Evolutionary conservation across 2,329 filamentous ascomycete genomes (phyloP), one percentile per base, ranked within the genome.

Genomic region (Grosmannia penicillata): DNA sequence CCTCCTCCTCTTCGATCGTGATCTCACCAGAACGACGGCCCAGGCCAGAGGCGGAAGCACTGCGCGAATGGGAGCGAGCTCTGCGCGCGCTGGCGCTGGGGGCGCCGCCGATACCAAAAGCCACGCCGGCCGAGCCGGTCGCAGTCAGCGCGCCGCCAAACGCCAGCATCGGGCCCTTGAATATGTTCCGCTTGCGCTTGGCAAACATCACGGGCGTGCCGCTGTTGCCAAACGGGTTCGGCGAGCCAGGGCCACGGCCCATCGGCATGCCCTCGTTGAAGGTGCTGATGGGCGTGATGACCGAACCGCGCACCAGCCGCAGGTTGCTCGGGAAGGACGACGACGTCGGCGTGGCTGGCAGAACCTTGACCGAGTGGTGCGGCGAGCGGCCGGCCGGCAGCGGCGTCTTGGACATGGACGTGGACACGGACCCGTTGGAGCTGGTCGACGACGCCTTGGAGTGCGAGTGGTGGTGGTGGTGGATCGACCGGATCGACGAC

Each of bases 381-480:
- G 91, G 89, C 4, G 80, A 87, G 19, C 82, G 75, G 13, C 72
- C 71, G 26, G 71, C 61, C 31, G 70, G 70, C 36, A 74, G 62
- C 2, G 73, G 75, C 14, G 73, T 79, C 51, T 78, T 80, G 26
- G 80, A 80, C 15, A 77, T 71, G 4, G 72, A 67, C 4, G 75
- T 74, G 0, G 79, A 78, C 4, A 80, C 76, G 0, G 80, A 79
- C 18, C 76, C 78, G 43, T 78, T 81, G 6, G 82, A 94, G 31
- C 86, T 94, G 1, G 86, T 91, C 0, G 86, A 95, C 0, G 84
- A 93, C 0, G 91, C 86, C 58, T 96, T 96, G 18, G 86, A 94
- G 56, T 95, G 89, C 2, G 80, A 78, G 54, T 91, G 77, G 47
- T 85, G 80, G 48, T 87, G 83, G 51, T 89, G 86, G 51, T 87